Evolutionary conservation across 371 early-diverging fungal genomes (phyloP).

Genomic region (Chytridium lagenaria): DNA sequence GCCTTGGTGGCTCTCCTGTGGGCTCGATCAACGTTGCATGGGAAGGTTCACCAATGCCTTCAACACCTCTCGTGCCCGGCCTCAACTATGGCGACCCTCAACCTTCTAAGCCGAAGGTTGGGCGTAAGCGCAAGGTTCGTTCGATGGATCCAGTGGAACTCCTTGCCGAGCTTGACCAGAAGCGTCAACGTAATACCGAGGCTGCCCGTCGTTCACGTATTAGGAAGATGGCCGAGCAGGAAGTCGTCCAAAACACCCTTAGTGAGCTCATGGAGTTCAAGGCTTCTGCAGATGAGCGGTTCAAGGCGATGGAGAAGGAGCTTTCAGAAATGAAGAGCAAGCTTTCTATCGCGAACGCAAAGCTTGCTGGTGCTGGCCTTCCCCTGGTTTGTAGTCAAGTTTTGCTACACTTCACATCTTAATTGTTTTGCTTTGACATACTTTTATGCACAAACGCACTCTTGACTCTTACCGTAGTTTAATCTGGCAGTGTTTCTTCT

Average conservation of each 20-base stretch:
- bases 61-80: constrained; percentile 56
- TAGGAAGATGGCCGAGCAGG: constrained; percentile 40
- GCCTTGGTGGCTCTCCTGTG: background rate
- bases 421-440: background rate
- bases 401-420: background rate
- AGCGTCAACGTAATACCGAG: constrained; percentile 53
- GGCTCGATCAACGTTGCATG: background rate
- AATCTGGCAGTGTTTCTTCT: too few relatives aligned
- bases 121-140: constrained; percentile 48
- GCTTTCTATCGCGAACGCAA: constrained; percentile 20
- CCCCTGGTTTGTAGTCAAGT: background rate
- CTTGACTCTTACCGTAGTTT: too few relatives aligned
- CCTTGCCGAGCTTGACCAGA: constrained; percentile 32
- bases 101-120: constrained; percentile 57
- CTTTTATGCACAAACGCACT: too few relatives aligned
- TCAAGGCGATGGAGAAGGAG: constrained; percentile 30
- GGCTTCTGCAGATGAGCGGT: background rate
- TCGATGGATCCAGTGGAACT: constrained; percentile 39
- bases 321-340: constrained; percentile 21
- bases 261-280: background rate
- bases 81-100: constrained; percentile 50
- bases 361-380: constrained; percentile 8
- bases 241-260: constrained; percentile 24
- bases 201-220: constrained; percentile 49
- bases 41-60: constrained; percentile 34